A percentile compares a stretch with the other conserved stretches of the same genome.
Conservation (phyloP, 2,329 filamentous ascomycete genomes). For the Seiridium cupressi region DNA sequence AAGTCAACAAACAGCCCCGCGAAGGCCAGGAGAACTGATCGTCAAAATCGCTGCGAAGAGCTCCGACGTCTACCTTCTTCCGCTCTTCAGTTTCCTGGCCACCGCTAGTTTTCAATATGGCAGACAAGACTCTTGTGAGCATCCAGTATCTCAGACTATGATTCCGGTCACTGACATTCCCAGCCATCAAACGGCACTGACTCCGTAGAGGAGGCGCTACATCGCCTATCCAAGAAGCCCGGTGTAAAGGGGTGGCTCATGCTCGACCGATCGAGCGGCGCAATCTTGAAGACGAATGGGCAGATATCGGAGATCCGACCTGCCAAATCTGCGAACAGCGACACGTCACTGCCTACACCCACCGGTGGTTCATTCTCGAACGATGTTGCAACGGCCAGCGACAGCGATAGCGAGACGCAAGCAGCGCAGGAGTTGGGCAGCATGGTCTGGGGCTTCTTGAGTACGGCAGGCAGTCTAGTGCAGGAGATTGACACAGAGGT, state of each 20-base stretch:
- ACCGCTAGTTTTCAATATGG: constrained; percentile 15
- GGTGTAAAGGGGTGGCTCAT: constrained; percentile 78
- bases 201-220: constrained; percentile 63
- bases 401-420: constrained; percentile 50
- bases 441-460: constrained; percentile 75
- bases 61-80: not conserved
- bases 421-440: constrained; percentile 71
- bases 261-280: constrained; percentile 68
- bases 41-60: not conserved
- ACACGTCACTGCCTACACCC: constrained; percentile 21
- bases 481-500: constrained; percentile 71
- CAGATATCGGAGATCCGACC: constrained; percentile 59
- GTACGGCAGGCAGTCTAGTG: constrained; percentile 66
- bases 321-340: constrained; percentile 31
- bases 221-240: constrained; percentile 71
- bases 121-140: constrained; percentile 25
- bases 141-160: not conserved
- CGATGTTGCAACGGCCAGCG: constrained; percentile 42
- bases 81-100: too few species aligned
- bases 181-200: constrained; percentile 49
- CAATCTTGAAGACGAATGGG: constrained; percentile 74
- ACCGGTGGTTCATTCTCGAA: constrained; percentile 40
- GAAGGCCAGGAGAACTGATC: not conserved
- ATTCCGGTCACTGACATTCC: not conserved
- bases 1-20: constrained; percentile 1